A percentile compares a stretch with the other conserved stretches of the same genome.
Evolutionary conservation across 2,329 filamentous ascomycete genomes (phyloP).

Genomic region (Aureobasidium sp.): DNA sequence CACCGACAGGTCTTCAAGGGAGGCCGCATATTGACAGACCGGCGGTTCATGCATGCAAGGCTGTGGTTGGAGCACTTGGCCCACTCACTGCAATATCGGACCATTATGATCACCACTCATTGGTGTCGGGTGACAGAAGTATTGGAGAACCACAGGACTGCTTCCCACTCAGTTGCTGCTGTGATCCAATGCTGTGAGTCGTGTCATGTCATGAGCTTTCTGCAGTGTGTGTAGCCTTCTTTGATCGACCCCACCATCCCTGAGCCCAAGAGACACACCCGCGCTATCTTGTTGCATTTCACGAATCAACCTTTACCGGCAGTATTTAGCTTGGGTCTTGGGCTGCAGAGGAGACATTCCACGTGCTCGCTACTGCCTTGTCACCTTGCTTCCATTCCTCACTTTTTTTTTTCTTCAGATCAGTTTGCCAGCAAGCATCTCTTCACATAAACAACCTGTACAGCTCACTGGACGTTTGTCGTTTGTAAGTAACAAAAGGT

Average conservation of each 20-base stretch:
- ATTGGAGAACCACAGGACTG: neutral
- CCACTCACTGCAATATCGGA: neutral
- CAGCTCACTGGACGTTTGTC: neutral
- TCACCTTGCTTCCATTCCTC: conserved; percentile 8
- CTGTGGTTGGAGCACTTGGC: neutral
- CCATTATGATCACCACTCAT: neutral
- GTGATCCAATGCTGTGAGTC: neutral
- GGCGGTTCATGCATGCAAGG: conserved; percentile 2
- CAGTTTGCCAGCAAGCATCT: neutral
- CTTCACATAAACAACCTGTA: neutral
- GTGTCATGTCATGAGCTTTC: conserved; percentile 5
- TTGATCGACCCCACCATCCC: conserved; percentile 10
- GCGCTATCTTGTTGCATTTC: conserved; percentile 2
- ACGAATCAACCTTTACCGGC: conserved; percentile 14
- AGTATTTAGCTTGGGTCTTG: conserved; percentile 7
- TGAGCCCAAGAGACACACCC: neutral
- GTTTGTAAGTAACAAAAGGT: neutral
- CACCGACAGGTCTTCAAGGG: neutral
- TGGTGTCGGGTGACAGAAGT: neutral
- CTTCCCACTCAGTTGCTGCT: neutral
- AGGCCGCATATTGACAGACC: conserved; percentile 1
- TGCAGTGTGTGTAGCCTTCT: neutral
- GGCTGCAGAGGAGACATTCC: conserved; percentile 12
- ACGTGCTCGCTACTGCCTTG: conserved; percentile 1
- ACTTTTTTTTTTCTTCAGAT: neutral